A percentile compares a stretch with the other conserved stretches of the same genome.
These are phyloP conservation scores for Stephanodiscus minutulus DNA, from an alignment of 108 stramenopile genomes.

Conservation along the genomic window DNA sequence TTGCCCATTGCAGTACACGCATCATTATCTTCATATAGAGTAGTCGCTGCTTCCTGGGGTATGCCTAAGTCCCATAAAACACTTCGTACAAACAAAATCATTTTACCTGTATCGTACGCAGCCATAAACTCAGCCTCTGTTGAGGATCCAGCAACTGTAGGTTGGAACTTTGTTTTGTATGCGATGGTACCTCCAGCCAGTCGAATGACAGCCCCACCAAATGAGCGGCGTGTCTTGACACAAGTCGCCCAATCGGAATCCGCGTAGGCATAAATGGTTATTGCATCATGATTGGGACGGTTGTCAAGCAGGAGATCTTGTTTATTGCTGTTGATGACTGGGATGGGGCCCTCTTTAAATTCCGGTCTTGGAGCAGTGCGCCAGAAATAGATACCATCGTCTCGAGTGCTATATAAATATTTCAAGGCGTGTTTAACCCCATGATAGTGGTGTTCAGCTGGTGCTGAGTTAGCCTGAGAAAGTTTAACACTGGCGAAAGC, in stretches of 20 bases:
- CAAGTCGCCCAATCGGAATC: constrained; percentile 22
- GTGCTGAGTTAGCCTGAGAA: not conserved
- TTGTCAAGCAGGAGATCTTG: constrained; percentile 1
- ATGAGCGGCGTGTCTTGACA: constrained; percentile 18
- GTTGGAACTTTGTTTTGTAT: constrained; percentile 24
- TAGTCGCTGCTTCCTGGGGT: constrained; percentile 28
- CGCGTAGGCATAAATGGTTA: constrained; percentile 6
- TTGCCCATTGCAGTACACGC: constrained; percentile 16
- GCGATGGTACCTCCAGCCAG: constrained; percentile 34
- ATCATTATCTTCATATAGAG: constrained; percentile 22
- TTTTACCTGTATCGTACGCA: constrained; percentile 27
- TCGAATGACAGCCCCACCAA: constrained; percentile 26
- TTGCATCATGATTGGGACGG: not conserved
- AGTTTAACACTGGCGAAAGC: not conserved
- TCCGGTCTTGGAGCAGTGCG: constrained; percentile 11
- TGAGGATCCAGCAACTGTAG: constrained; percentile 21
- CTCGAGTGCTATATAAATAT: constrained; percentile 11
- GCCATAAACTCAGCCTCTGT: constrained; percentile 23
- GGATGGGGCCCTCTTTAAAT: constrained; percentile 12
- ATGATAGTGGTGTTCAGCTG: not conserved
- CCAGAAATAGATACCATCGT: constrained; percentile 27
- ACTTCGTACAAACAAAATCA: constrained; percentile 25
- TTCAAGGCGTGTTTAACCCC: not conserved
- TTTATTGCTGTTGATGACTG: constrained; percentile 2
- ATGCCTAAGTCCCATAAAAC: constrained; percentile 39